These are phyloP conservation scores for Piper longum DNA, from an alignment of 164 flowering plant genomes.

Conservation along the genomic window DNA sequence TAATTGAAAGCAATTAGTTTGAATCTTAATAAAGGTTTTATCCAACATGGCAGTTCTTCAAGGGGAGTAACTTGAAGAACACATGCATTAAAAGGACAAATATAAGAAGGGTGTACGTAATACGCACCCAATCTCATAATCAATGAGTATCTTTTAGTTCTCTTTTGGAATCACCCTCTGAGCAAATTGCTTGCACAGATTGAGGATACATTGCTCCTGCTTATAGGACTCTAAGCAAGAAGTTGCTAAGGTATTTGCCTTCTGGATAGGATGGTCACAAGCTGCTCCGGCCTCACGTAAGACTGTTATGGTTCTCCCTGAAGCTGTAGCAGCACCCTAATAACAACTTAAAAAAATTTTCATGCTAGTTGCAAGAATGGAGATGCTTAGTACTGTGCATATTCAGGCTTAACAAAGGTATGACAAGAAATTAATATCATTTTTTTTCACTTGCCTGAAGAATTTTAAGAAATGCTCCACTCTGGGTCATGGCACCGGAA, in stretches of 20 bases:
- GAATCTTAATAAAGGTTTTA: too few relatives aligned
- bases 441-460: constrained; percentile 54
- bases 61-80: too few relatives aligned
- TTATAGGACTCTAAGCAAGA: constrained; percentile 52
- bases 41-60: too few relatives aligned
- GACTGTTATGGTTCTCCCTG: constrained; percentile 57
- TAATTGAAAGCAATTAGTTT: too few relatives aligned
- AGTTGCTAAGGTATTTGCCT: constrained; percentile 74
- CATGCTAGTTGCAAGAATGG: background rate
- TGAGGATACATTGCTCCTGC: background rate
- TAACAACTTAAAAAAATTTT: background rate
- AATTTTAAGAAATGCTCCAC: constrained; percentile 64
- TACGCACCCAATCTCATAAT: too few relatives aligned
- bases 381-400: too few relatives aligned
- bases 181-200: too few relatives aligned
- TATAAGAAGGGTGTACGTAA: too few relatives aligned
- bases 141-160: background rate
- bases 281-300: constrained; percentile 78
- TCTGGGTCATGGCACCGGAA: constrained; percentile 98
- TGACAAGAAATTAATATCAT: too few relatives aligned
- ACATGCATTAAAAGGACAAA: too few relatives aligned
- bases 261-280: constrained; percentile 89
- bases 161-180: background rate
- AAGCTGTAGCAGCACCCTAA: constrained; percentile 76
- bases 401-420: too few relatives aligned